These are phyloP conservation scores for Dryas drummondii DNA, from an alignment of 306 rosid species.

Conservation along the genomic window DNA sequence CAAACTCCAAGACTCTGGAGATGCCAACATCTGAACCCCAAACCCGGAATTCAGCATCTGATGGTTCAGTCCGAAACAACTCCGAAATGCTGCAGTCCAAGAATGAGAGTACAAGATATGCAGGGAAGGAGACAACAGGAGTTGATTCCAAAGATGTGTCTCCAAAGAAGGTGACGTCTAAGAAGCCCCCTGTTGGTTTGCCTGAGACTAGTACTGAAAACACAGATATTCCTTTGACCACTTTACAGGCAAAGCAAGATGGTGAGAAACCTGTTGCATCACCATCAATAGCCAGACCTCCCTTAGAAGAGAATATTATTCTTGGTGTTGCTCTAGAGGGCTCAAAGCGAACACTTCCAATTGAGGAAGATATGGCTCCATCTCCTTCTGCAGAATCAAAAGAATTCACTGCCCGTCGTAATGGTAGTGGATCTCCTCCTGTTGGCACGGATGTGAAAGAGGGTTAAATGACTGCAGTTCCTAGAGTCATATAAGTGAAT, in stretches of 20 bases:
- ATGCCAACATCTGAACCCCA: slow-evolving; percentile 43
- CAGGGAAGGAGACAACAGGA: slow-evolving; percentile 40
- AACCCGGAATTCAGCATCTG: slow-evolving; percentile 29
- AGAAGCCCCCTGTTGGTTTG: slow-evolving; percentile 35
- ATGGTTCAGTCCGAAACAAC: slow-evolving; percentile 41
- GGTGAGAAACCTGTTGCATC: slow-evolving; percentile 51
- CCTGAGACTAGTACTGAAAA: slow-evolving; percentile 40
- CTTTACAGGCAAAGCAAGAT: slow-evolving; percentile 54
- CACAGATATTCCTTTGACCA: slow-evolving; percentile 34
- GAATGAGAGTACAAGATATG: slow-evolving; percentile 45
- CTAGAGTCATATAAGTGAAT: slow-evolving; percentile 39
- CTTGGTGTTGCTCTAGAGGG: slow-evolving; percentile 97
- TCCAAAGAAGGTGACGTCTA: slow-evolving; percentile 26
- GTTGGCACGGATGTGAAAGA: slow-evolving; percentile 60
- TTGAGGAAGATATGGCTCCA: slow-evolving; percentile 61
- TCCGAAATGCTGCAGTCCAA: slow-evolving; percentile 42
- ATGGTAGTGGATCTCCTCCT: slow-evolving; percentile 49
- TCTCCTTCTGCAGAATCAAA: slow-evolving; percentile 49
- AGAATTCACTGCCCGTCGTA: slow-evolving; percentile 55
- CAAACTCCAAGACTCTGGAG: slow-evolving; percentile 38
- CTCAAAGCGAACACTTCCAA: slow-evolving; percentile 89
- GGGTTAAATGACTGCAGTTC: slow-evolving; percentile 46
- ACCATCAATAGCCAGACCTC: slow-evolving; percentile 36
- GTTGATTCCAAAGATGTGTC: slow-evolving; percentile 39
- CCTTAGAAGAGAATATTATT: slow-evolving; percentile 83